These are phyloP conservation scores for Deinandra increscens DNA, from an alignment of 129 eudicot species.

Conservation along the genomic window DNA sequence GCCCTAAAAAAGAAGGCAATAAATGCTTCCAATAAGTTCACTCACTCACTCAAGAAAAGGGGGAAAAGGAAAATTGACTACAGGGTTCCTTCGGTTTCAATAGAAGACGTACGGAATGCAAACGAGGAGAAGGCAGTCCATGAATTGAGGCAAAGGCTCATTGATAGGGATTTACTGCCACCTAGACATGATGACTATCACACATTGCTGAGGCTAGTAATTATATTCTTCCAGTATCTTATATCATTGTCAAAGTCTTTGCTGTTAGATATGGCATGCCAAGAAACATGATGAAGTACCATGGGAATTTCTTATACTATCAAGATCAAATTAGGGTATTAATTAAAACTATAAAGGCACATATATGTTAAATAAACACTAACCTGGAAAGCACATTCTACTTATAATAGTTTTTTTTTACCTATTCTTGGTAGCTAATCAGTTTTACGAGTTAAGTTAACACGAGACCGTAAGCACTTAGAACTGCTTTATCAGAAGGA, in stretches of 20 bases:
- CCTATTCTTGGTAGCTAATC: neutral
- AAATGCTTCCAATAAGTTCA: conserved; percentile 80
- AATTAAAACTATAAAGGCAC: neutral
- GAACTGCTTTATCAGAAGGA: neutral
- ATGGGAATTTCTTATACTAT: neutral
- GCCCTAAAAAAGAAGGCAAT: conserved; percentile 68
- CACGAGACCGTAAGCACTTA: neutral
- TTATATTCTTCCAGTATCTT: conserved; percentile 2
- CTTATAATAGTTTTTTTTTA: neutral
- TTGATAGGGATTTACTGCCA: conserved; percentile 58
- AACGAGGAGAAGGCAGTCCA: conserved; percentile 70
- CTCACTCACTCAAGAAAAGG: conserved; percentile 79
- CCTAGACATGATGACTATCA: conserved; percentile 80
- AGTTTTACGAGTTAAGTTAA: neutral
- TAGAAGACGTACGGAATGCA: conserved; percentile 78
- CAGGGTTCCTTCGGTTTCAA: conserved; percentile 72
- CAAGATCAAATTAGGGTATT: neutral
- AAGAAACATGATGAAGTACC: conserved; percentile 12
- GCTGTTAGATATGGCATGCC: conserved; percentile 19
- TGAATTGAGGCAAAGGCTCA: conserved; percentile 66
- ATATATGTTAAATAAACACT: neutral
- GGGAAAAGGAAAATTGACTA: conserved; percentile 80
- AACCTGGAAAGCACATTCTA: neutral
- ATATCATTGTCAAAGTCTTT: conserved; percentile 9
- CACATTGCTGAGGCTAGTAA: conserved; percentile 65